A percentile compares a stretch with the other conserved stretches of the same genome.
Evolutionary conservation across 139 green algal species (phyloP).

Genomic region (Haematococcus sp.): DNA sequence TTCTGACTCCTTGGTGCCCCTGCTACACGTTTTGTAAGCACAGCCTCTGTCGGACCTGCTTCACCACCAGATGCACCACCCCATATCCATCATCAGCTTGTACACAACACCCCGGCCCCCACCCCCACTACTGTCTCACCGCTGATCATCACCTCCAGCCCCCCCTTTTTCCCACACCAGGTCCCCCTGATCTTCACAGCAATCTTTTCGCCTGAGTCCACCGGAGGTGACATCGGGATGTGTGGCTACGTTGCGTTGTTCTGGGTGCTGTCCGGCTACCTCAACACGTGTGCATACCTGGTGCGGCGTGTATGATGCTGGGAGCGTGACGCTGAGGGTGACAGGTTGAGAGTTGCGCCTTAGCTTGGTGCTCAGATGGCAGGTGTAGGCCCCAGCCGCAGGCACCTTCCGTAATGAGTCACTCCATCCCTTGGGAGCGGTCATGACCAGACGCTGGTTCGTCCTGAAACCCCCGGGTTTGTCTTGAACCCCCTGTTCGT

Average conservation of each 20-base stretch:
- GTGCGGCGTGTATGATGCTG: conserved; percentile 12
- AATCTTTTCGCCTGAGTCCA: conserved; percentile 29
- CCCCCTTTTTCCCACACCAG: not conserved
- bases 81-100: too few relatives aligned
- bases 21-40: too few relatives aligned
- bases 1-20: too few relatives aligned
- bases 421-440: not conserved
- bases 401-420: not conserved
- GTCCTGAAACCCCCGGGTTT: too few relatives aligned
- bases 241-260: conserved; percentile 32
- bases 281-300: conserved; percentile 75
- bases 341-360: not conserved
- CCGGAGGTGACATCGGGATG: conserved; percentile 30
- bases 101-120: too few relatives aligned
- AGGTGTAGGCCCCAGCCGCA: not conserved
- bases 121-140: too few relatives aligned
- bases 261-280: conserved; percentile 60
- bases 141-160: not conserved
- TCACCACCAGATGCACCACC: too few relatives aligned
- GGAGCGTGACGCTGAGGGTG: not conserved
- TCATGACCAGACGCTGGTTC: too few relatives aligned
- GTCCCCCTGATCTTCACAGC: conserved; percentile 30
- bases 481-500: too few relatives aligned
- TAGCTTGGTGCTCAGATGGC: not conserved
- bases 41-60: too few relatives aligned